Evolutionary conservation across 352 stramenopile species (phyloP).

Genomic region (Phytophthora capsici): DNA sequence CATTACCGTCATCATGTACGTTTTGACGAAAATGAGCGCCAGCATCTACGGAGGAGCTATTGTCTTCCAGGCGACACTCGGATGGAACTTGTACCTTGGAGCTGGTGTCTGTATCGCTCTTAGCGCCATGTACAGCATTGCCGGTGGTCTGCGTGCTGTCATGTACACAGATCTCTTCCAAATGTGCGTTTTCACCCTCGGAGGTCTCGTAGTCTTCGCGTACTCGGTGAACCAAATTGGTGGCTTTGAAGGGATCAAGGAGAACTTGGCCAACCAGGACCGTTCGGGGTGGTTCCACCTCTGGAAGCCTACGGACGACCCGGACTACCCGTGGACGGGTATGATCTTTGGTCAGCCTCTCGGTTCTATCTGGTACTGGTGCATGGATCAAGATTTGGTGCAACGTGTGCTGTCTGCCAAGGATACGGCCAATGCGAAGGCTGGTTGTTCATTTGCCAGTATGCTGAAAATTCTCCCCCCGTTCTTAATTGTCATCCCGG

Average conservation of each 20-base stretch:
- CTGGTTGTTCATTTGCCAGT: constrained; percentile 57
- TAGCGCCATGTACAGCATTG: constrained; percentile 66
- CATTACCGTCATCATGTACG: constrained; percentile 69
- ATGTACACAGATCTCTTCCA: constrained; percentile 81
- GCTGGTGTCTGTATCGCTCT: constrained; percentile 58
- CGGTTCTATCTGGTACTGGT: constrained; percentile 77
- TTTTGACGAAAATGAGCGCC: constrained; percentile 72
- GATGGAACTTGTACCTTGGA: constrained; percentile 65
- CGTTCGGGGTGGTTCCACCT: constrained; percentile 58
- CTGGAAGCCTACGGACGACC: constrained; percentile 57
- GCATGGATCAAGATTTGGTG: constrained; percentile 76
- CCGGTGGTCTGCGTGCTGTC: constrained; percentile 63
- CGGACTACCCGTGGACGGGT: constrained; percentile 73
- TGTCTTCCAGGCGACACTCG: constrained; percentile 63
- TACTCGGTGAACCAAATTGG: constrained; percentile 64
- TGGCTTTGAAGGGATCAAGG: constrained; percentile 55
- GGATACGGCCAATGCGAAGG: constrained; percentile 66
- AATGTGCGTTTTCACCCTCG: constrained; percentile 68
- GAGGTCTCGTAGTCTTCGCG: constrained; percentile 62
- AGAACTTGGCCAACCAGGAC: constrained; percentile 52
- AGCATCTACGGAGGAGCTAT: constrained; percentile 75
- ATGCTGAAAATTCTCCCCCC: constrained; percentile 72
- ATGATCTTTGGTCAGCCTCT: constrained; percentile 73
- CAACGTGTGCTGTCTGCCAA: constrained; percentile 76
- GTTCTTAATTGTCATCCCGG: constrained; percentile 74